Evolutionary conservation across 805 yeast genomes (phyloP), one percentile per base, ranked within the genome.

Genomic region (Hanseniaspora guilliermondii): DNA sequence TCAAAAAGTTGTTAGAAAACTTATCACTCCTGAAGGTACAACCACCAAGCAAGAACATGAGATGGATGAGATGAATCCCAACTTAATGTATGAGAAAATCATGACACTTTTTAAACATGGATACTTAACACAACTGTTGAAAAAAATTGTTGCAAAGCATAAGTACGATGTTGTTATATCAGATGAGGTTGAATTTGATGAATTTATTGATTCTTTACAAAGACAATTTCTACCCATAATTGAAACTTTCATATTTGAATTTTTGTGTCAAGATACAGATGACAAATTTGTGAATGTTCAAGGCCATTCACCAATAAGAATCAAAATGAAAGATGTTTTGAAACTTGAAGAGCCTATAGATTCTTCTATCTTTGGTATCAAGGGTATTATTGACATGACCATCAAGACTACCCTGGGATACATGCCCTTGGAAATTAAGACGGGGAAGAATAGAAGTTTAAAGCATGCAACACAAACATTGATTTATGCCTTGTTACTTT

Each of bases 291-390:
- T 55, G 17, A 58, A 58, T 39, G 60, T 60, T 7, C 37, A 57
- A 44, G 55, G 60, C 16, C 56, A 63, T 16, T 47, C 61, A 17
- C 55, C 56, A 27, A 58, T 76, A 1, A 68, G 68, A 11, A 71
- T 81, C 41, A 72, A 82, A 0, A 79, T 85, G 0, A 71, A 78
- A 16, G 80, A 82, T 56, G 76, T 88, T 8, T 70, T 87, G 35
- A 96, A 86, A 62, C 78, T 87, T 9, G 99, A 93, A 66, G 97
- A 93, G 62, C 85, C 82, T 60, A 82, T 93, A 14, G 82, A 95
- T 87, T 87, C 97, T 0, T 95, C 97, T 0, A 76, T 78, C 63
- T 88, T 77, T 69, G 99, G 99, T 0, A 68, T 93, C 8, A 79
- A 87, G 60, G 99, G 99, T 0, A 78, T 83, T 60, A 79, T 89